These are phyloP conservation scores for Spongiforma sp. DNA, from an alignment of 1,284 basidiomycete species.

Conservation along the genomic window DNA sequence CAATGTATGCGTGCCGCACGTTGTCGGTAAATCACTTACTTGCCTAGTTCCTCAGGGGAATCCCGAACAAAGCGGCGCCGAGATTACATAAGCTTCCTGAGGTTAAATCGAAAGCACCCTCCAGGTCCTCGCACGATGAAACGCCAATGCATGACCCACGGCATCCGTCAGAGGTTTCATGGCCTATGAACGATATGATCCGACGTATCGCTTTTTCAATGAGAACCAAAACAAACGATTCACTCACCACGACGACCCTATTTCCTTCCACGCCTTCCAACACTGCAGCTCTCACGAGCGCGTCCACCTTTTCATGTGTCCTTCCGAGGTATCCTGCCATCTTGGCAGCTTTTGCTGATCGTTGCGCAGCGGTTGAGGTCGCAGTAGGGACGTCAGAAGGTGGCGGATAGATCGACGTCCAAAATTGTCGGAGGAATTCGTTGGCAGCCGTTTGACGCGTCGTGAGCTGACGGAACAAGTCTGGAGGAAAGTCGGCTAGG, in stretches of 20 bases:
- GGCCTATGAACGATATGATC: constrained; percentile 51
- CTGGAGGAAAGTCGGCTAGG: constrained; percentile 82
- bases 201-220: too few relatives aligned
- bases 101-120: too few relatives aligned
- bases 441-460: constrained; percentile 92
- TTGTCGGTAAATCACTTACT: too few relatives aligned
- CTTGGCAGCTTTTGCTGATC: constrained; percentile 77
- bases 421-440: constrained; percentile 97
- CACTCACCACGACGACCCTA: constrained; percentile 70
- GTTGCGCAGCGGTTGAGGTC: constrained; percentile 52
- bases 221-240: not conserved
- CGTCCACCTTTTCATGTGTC: constrained; percentile 82
- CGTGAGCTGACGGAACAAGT: constrained; percentile 80
- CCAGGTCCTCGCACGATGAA: constrained; percentile 51
- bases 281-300: constrained; percentile 70
- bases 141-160: constrained; percentile 76
- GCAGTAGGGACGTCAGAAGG: constrained; percentile 59
- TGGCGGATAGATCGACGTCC: constrained; percentile 87
- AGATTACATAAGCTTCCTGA: too few relatives aligned
- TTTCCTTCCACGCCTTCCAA: constrained; percentile 67
- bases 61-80: too few relatives aligned
- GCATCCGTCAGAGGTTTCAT: constrained; percentile 82
- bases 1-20: too few relatives aligned
- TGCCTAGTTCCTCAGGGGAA: too few relatives aligned
- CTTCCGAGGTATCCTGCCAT: constrained; percentile 84